Percentiles rank a stretch among this genome's conserved stretches.
phyloP scores from a whole-genome alignment of 257 asterid genomes.

The Przewalskia tangutica region DNA sequence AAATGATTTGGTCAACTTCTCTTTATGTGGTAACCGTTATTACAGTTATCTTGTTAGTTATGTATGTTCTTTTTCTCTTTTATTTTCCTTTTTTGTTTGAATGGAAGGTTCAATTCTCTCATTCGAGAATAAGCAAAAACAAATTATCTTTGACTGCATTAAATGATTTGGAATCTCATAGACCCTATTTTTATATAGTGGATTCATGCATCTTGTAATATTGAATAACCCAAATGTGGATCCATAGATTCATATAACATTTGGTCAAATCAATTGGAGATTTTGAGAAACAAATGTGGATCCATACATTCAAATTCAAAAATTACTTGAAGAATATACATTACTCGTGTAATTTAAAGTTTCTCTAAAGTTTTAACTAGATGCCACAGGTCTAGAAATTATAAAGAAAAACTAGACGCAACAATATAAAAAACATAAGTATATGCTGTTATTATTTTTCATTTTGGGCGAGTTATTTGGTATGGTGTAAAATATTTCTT shows the following conservation, averaged over 20 bases:
- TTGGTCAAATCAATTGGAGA: neutral
- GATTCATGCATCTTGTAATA: too few relatives aligned
- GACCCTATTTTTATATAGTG: too few relatives aligned
- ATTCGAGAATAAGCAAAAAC: neutral
- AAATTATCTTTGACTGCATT: neutral
- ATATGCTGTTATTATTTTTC: neutral
- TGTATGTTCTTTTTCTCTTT: neutral
- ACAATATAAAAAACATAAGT: too few relatives aligned
- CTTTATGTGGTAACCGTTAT: slow-evolving; percentile 1
- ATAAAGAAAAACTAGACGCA: too few relatives aligned
- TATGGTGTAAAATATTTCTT: neutral
- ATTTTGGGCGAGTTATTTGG: neutral
- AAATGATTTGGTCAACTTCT: slow-evolving; percentile 18
- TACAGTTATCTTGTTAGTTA: slow-evolving; percentile 2
- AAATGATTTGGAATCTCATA: neutral
- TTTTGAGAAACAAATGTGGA: neutral
- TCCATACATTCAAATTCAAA: neutral
- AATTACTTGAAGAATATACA: neutral
- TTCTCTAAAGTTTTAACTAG: neutral
- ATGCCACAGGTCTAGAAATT: too few relatives aligned
- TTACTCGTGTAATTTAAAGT: neutral
- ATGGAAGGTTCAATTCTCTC: neutral
- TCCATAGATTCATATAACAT: neutral
- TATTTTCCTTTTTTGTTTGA: neutral
- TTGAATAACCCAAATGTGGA: too few relatives aligned